Percentiles rank a stretch among this genome's conserved stretches.
phyloP scores from a whole-genome alignment of 2,329 filamentous ascomycete species.

The Reticulascus tulasneorum region DNA sequence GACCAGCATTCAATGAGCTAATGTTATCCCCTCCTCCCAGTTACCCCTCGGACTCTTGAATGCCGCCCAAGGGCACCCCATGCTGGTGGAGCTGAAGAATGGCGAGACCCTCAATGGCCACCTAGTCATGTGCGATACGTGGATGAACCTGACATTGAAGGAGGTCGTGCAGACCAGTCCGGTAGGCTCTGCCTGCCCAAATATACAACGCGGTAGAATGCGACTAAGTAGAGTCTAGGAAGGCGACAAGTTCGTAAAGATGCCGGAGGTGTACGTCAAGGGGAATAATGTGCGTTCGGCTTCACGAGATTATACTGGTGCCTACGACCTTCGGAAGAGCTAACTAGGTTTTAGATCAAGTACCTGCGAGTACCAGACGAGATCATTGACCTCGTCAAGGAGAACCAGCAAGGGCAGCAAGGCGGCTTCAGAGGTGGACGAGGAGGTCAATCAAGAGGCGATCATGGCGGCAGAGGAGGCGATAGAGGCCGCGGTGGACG shows the following conservation, averaged over 20 bases:
- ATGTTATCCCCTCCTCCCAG: slow-evolving; percentile 31
- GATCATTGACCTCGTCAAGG: slow-evolving; percentile 90
- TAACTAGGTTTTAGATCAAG: slow-evolving; percentile 71
- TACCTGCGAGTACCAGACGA: slow-evolving; percentile 95
- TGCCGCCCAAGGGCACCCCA: slow-evolving; percentile 94
- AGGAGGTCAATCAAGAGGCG: slow-evolving; percentile 54
- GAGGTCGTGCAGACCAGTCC: slow-evolving; percentile 96
- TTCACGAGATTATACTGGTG: background rate
- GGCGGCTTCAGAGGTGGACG: slow-evolving; percentile 62
- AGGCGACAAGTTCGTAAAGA: slow-evolving; percentile 86
- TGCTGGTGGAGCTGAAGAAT: slow-evolving; percentile 96
- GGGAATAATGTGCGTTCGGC: slow-evolving; percentile 79
- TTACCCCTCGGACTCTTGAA: slow-evolving; percentile 80
- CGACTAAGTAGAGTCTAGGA: slow-evolving; percentile 51
- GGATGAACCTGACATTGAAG: slow-evolving; percentile 98
- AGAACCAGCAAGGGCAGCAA: slow-evolving; percentile 75
- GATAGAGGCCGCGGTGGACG: slow-evolving; percentile 51
- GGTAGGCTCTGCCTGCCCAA: slow-evolving; percentile 34
- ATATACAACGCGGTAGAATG: background rate
- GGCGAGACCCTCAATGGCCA: slow-evolving; percentile 97
- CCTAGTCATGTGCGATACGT: slow-evolving; percentile 94
- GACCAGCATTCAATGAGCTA: no score
- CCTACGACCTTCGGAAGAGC: background rate
- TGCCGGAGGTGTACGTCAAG: slow-evolving; percentile 93
- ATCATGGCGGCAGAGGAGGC: slow-evolving; percentile 53